Conservation (phyloP, 108 stramenopile genomes). For the Schizochytrium sp. region DNA sequence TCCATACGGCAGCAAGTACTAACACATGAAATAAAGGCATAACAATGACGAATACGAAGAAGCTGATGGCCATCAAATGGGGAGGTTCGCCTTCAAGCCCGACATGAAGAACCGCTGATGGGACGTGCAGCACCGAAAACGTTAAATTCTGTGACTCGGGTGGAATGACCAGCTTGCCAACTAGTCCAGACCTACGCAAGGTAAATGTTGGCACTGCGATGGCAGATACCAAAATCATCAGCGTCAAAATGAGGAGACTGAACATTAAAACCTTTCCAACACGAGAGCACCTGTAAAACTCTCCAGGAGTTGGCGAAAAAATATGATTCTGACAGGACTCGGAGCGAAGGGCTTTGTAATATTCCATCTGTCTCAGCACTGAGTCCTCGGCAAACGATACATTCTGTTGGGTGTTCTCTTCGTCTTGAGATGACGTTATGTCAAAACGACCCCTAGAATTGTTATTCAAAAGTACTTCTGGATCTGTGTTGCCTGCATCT, state of each 20-base stretch:
- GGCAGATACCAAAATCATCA: not conserved
- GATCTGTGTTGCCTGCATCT: too few relatives aligned
- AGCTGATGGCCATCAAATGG: not conserved
- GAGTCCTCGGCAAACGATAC: not conserved
- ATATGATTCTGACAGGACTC: not conserved
- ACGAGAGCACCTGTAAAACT: not conserved
- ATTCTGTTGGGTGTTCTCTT: too few relatives aligned
- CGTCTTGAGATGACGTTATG: too few relatives aligned
- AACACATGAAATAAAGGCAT: constrained; percentile 1
- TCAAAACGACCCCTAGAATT: too few relatives aligned
- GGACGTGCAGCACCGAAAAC: not conserved
- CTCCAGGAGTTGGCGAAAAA: not conserved
- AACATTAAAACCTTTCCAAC: not conserved
- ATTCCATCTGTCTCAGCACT: not conserved
- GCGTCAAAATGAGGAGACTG: not conserved
- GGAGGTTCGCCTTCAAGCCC: not conserved
- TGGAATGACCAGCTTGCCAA: not conserved
- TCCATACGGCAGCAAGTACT: not conserved
- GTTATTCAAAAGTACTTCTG: too few relatives aligned
- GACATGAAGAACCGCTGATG: not conserved
- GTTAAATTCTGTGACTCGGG: not conserved
- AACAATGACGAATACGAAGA: not conserved
- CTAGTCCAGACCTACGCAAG: not conserved
- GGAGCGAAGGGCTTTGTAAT: not conserved
- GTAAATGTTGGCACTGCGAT: not conserved